phyloP scores from a whole-genome alignment of 352 stramenopile species.

The Pythium monospermum region DNA sequence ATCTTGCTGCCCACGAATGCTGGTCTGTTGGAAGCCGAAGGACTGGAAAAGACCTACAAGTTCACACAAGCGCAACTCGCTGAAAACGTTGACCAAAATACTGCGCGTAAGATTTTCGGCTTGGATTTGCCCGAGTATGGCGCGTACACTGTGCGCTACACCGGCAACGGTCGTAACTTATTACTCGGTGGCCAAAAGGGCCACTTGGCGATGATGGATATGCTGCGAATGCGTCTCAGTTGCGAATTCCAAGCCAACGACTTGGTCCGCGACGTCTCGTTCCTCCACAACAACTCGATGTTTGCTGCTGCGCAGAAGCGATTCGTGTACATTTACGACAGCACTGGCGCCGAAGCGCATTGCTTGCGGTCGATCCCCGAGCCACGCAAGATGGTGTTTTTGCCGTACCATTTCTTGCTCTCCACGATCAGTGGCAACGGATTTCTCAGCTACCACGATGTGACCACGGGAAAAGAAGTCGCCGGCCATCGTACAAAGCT shows the following conservation, averaged over 20 bases:
- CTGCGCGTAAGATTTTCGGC: conserved; percentile 93
- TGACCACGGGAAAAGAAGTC: conserved; percentile 92
- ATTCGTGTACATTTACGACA: conserved; percentile 98
- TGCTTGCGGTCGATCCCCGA: conserved; percentile 91
- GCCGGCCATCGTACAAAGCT: conserved; percentile 90
- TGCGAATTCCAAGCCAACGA: conserved; percentile 95
- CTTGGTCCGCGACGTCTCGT: conserved; percentile 93
- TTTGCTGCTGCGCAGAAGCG: conserved; percentile 97
- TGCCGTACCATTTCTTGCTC: conserved; percentile 99
- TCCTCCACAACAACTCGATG: conserved; percentile 97
- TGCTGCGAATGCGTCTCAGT: conserved; percentile 85
- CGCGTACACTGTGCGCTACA: conserved; percentile 93
- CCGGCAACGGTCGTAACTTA: conserved; percentile 93
- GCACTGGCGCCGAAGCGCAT: conserved; percentile 95
- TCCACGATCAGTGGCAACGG: conserved; percentile 90
- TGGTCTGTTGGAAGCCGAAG: conserved; percentile 91
- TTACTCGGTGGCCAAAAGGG: conserved; percentile 92
- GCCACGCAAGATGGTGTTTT: conserved; percentile 92
- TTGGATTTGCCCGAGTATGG: conserved; percentile 90
- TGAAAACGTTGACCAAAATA: conserved; percentile 91
- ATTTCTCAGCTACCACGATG: conserved; percentile 95
- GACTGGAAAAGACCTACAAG: conserved; percentile 95
- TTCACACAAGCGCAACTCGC: conserved; percentile 90
- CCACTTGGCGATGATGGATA: conserved; percentile 95
- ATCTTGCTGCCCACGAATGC: conserved; percentile 85